These are phyloP conservation scores for Aspergillus sp. DNA, from an alignment of 2,329 filamentous ascomycete species.

Conservation along the genomic window DNA sequence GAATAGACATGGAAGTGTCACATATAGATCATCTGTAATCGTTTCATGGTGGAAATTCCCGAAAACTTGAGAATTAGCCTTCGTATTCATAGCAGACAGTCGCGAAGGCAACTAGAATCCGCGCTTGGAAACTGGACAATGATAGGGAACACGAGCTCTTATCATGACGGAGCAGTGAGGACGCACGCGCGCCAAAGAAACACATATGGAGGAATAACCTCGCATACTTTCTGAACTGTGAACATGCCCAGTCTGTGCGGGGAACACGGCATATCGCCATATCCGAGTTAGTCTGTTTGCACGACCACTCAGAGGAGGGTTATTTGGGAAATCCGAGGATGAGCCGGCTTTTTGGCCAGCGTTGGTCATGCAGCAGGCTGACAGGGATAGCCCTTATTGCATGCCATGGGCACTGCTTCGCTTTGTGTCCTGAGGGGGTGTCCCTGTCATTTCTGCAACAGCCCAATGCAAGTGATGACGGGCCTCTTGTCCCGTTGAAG, in stretches of 20 bases:
- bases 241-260: constrained; percentile 13
- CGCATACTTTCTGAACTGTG: constrained; percentile 9
- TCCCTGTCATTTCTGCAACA: constrained; percentile 1
- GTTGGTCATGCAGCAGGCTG: constrained; percentile 3
- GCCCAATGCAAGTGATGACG: constrained; percentile 6
- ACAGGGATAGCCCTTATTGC: constrained; percentile 5
- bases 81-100: not conserved
- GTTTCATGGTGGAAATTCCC: not conserved
- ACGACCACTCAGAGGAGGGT: constrained; percentile 5
- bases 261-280: constrained; percentile 15
- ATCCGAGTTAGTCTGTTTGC: constrained; percentile 14
- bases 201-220: constrained; percentile 1
- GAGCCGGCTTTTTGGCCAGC: constrained; percentile 12
- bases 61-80: not conserved
- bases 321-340: constrained; percentile 4
- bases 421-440: not conserved
- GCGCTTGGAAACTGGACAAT: not conserved
- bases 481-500: not conserved
- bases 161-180: not conserved
- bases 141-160: constrained; percentile 1
- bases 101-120: constrained; percentile 1
- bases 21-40: not conserved
- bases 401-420: not conserved
- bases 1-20: not conserved
- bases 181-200: not conserved